phyloP scores from a whole-genome alignment of 495 filamentous ascomycete species.

The Echria macrotheca region DNA sequence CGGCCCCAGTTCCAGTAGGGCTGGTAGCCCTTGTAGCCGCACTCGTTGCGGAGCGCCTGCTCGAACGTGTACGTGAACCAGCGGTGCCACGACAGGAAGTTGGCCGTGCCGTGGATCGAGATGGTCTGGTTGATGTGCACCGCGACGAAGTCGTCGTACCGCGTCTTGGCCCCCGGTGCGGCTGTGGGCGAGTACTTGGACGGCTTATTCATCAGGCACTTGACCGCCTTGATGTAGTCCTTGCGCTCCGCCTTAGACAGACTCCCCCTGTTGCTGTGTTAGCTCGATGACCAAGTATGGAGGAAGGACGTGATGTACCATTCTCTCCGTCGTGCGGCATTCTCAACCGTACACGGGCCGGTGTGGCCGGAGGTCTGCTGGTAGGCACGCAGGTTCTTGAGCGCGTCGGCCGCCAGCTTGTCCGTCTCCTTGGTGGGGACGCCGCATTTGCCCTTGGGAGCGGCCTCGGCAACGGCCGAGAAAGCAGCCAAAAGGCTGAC shows the following conservation, averaged over 20 bases:
- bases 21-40: slow-evolving; percentile 57
- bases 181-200: slow-evolving; percentile 34
- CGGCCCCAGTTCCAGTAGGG: slow-evolving; percentile 64
- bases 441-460: too few species aligned
- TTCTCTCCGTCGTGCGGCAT: slow-evolving; percentile 1
- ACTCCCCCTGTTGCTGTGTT: slow-evolving; percentile 46
- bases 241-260: slow-evolving; percentile 41
- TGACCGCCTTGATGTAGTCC: slow-evolving; percentile 56
- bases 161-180: slow-evolving; percentile 28
- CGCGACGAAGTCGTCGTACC: slow-evolving; percentile 67
- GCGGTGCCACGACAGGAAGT: slow-evolving; percentile 66
- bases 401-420: too few species aligned
- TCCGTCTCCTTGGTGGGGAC: too few species aligned
- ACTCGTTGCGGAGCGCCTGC: slow-evolving; percentile 61
- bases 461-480: too few species aligned
- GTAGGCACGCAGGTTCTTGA: too few species aligned
- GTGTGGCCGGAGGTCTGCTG: too few species aligned
- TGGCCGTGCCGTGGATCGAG: slow-evolving; percentile 57
- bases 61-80: slow-evolving; percentile 61
- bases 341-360: background rate
- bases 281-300: too few species aligned
- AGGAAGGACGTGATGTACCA: too few species aligned
- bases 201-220: slow-evolving; percentile 52
- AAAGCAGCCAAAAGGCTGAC: too few species aligned
- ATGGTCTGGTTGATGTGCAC: slow-evolving; percentile 60